Percentiles rank a stretch among this genome's conserved stretches.
Conservation (phyloP, 148 eudicot species). For the Selenicereus undatus region DNA sequence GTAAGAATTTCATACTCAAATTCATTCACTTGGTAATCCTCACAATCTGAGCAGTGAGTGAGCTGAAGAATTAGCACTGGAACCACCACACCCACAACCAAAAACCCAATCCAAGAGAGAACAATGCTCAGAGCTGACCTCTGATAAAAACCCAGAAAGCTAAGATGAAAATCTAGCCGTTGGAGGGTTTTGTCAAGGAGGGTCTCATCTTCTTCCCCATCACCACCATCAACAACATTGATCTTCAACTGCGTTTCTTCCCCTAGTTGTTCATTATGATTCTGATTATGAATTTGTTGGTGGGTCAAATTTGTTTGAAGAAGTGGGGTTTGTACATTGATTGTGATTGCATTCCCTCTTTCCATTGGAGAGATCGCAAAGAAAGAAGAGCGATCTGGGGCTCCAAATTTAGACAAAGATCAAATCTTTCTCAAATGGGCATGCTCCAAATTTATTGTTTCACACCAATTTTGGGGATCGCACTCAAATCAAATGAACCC, state of each 20-base stretch:
- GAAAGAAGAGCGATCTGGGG: not conserved
- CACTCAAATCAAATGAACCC: constrained; percentile 15
- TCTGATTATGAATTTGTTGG: constrained; percentile 10
- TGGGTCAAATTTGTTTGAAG: constrained; percentile 27
- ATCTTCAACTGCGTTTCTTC: not conserved
- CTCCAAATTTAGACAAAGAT: constrained; percentile 20
- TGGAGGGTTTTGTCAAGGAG: constrained; percentile 36
- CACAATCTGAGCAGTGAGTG: constrained; percentile 43
- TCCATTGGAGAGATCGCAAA: constrained; percentile 24
- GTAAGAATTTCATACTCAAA: constrained; percentile 60
- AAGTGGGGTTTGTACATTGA: constrained; percentile 35
- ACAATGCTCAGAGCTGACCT: constrained; percentile 24
- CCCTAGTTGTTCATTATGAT: not conserved
- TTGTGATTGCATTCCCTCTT: constrained; percentile 8
- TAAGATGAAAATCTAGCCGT: constrained; percentile 39
- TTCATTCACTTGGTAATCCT: constrained; percentile 39
- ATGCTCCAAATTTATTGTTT: constrained; percentile 12
- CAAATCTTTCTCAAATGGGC: constrained; percentile 19
- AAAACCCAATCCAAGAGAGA: constrained; percentile 56
- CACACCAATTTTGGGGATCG: constrained; percentile 12
- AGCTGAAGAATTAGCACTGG: constrained; percentile 42
- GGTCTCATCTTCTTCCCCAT: constrained; percentile 27
- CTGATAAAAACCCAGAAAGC: constrained; percentile 55
- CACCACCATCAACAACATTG: constrained; percentile 14
- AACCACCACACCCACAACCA: constrained; percentile 35